A percentile compares a stretch with the other conserved stretches of the same genome.
Evolutionary conservation across 306 rosid genomes (phyloP).

Genomic region (Albizia julibrissin): DNA sequence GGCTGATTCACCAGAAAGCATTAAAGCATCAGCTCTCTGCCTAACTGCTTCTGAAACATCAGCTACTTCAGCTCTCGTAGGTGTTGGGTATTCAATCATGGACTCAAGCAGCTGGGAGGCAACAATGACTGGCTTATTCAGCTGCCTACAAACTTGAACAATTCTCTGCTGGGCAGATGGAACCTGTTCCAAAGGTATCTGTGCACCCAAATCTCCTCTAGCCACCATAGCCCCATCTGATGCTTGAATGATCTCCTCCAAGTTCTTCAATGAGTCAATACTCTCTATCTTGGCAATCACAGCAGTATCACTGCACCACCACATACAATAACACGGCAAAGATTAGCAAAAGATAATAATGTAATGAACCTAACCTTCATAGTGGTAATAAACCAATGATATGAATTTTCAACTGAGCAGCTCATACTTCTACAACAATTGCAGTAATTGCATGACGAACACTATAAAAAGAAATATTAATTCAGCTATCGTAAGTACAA

Average conservation of each 20-base stretch:
- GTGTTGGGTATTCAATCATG: conserved; percentile 98
- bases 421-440: background rate
- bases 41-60: conserved; percentile 99
- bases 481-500: background rate
- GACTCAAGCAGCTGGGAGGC: conserved; percentile 98
- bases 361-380: conserved; percentile 7
- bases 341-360: conserved; percentile 13
- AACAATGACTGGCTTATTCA: conserved; percentile 95
- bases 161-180: conserved; percentile 94
- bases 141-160: conserved; percentile 92
- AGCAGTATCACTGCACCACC: conserved; percentile 70
- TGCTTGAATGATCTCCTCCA: conserved; percentile 88
- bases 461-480: background rate
- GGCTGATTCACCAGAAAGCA: conserved; percentile 99
- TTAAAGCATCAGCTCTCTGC: conserved; percentile 98
- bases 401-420: background rate
- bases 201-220: conserved; percentile 98
- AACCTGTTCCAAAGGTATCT: conserved; percentile 96
- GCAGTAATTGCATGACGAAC: background rate
- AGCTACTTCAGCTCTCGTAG: conserved; percentile 99
- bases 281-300: conserved; percentile 97
- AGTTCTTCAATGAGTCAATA: conserved; percentile 88
- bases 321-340: conserved; percentile 13
- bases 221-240: conserved; percentile 99
- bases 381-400: background rate